Evolutionary conservation across 2,329 filamentous ascomycete species (phyloP).

Genomic region (Claviceps africana): DNA sequence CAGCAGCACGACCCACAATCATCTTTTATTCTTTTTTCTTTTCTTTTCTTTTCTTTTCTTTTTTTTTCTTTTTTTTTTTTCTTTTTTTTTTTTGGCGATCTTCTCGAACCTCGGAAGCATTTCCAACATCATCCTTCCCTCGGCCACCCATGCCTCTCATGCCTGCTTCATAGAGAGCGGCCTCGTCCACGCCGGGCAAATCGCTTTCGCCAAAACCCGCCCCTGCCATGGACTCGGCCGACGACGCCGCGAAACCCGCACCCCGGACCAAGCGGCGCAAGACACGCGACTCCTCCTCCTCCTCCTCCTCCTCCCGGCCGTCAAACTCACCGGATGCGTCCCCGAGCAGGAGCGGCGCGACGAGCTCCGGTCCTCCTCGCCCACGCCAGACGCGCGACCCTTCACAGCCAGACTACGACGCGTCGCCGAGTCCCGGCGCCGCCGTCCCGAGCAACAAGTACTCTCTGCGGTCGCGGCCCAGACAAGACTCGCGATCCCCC

Average conservation of each 20-base stretch:
- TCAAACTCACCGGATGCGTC: slow-evolving; percentile 13
- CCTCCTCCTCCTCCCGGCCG: slow-evolving; percentile 14
- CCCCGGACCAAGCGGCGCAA: slow-evolving; percentile 20
- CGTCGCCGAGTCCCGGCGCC: slow-evolving; percentile 9
- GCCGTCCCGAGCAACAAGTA: slow-evolving; percentile 14
- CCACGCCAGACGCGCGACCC: not conserved
- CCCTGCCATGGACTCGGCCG: slow-evolving; percentile 17
- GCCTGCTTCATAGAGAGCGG: no score
- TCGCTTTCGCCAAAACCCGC: not conserved
- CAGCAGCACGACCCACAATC: not conserved
- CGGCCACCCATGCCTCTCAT: slow-evolving; percentile 8
- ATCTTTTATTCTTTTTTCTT: not conserved
- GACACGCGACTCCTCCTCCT: slow-evolving; percentile 17
- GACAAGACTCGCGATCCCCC: slow-evolving; percentile 17
- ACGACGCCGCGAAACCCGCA: slow-evolving; percentile 13
- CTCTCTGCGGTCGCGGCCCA: slow-evolving; percentile 16
- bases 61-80: not conserved
- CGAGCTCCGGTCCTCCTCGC: not conserved
- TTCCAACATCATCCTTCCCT: not conserved
- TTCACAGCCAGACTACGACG: not conserved
- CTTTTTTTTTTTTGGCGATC: no score
- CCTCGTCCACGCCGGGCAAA: not conserved
- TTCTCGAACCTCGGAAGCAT: not conserved
- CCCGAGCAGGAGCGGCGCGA: not conserved
- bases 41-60: no score